phyloP scores from a whole-genome alignment of 2,329 filamentous ascomycete species.

The Hortaea werneckii region DNA sequence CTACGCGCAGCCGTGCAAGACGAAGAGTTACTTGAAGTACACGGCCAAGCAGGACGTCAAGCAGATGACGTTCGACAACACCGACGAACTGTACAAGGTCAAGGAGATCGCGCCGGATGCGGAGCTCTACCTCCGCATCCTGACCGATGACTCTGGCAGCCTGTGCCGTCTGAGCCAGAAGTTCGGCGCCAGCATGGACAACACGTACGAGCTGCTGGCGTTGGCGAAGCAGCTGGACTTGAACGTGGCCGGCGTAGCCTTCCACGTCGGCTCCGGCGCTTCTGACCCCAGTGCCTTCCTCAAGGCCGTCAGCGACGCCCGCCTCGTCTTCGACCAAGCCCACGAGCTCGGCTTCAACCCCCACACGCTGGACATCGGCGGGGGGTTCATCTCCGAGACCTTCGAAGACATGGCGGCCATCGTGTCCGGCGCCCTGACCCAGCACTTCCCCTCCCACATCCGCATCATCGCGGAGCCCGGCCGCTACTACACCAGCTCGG shows the following conservation, averaged over 20 bases:
- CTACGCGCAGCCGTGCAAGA: slow-evolving; percentile 99
- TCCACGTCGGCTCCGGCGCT: slow-evolving; percentile 94
- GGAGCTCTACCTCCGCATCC: slow-evolving; percentile 86
- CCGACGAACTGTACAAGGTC: slow-evolving; percentile 96
- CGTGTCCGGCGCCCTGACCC: slow-evolving; percentile 68
- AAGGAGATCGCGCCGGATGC: slow-evolving; percentile 82
- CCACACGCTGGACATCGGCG: slow-evolving; percentile 85
- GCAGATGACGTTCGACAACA: slow-evolving; percentile 99
- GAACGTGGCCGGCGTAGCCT: slow-evolving; percentile 90
- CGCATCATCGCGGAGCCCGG: slow-evolving; percentile 92
- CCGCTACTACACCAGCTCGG: slow-evolving; percentile 86
- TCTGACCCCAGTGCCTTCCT: slow-evolving; percentile 86
- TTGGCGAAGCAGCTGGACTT: slow-evolving; percentile 73
- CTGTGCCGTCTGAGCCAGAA: slow-evolving; percentile 94
- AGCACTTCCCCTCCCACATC: slow-evolving; percentile 74
- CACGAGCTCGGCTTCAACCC: slow-evolving; percentile 65
- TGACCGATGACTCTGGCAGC: slow-evolving; percentile 91
- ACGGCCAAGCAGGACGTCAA: slow-evolving; percentile 76
- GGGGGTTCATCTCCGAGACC: slow-evolving; percentile 81
- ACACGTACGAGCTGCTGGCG: slow-evolving; percentile 64
- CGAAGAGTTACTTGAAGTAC: slow-evolving; percentile 91
- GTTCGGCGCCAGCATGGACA: slow-evolving; percentile 84
- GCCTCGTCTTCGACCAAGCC: slow-evolving; percentile 79
- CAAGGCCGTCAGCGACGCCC: slow-evolving; percentile 83
- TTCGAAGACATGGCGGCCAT: slow-evolving; percentile 85